These are phyloP conservation scores for Globisporangium ultimum DNA, from an alignment of 352 stramenopile species.

Conservation along the genomic window DNA sequence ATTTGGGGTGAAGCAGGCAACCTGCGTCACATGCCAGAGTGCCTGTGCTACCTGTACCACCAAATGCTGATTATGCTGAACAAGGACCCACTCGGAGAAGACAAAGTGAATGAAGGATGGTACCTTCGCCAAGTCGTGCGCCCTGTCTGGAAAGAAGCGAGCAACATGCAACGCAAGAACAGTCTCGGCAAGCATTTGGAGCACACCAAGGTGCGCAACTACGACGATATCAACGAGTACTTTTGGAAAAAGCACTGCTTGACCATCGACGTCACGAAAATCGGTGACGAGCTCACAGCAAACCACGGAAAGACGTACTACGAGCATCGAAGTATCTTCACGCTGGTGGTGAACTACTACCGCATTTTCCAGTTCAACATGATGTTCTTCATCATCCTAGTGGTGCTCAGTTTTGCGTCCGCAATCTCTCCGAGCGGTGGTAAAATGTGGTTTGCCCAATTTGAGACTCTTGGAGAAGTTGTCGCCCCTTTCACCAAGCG, in stretches of 20 bases:
- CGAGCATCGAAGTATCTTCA: slow-evolving; percentile 74
- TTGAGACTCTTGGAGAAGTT: slow-evolving; percentile 49
- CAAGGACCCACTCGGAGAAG: slow-evolving; percentile 47
- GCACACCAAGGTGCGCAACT: slow-evolving; percentile 69
- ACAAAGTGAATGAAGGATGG: slow-evolving; percentile 44
- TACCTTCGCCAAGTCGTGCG: slow-evolving; percentile 54
- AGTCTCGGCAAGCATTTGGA: slow-evolving; percentile 57
- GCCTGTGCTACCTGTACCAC: slow-evolving; percentile 96
- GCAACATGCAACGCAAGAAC: slow-evolving; percentile 69
- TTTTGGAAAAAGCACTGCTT: slow-evolving; percentile 76
- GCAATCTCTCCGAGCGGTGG: slow-evolving; percentile 59
- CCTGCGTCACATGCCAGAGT: slow-evolving; percentile 95
- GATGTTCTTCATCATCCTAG: slow-evolving; percentile 65
- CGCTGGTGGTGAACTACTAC: slow-evolving; percentile 72
- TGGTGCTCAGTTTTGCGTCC: slow-evolving; percentile 54
- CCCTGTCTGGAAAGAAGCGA: slow-evolving; percentile 57
- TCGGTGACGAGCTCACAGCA: slow-evolving; percentile 45
- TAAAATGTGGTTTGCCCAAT: slow-evolving; percentile 56
- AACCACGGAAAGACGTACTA: slow-evolving; percentile 80
- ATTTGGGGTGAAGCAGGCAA: slow-evolving; percentile 97
- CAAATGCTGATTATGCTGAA: slow-evolving; percentile 55
- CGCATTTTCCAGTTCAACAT: slow-evolving; percentile 84
- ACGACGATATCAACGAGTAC: slow-evolving; percentile 82
- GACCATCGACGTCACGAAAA: slow-evolving; percentile 43
- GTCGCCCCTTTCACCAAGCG: slow-evolving; percentile 47